These are phyloP conservation scores for Termitomyces sp. DNA, from an alignment of 768 basidiomycete species.

Conservation along the genomic window DNA sequence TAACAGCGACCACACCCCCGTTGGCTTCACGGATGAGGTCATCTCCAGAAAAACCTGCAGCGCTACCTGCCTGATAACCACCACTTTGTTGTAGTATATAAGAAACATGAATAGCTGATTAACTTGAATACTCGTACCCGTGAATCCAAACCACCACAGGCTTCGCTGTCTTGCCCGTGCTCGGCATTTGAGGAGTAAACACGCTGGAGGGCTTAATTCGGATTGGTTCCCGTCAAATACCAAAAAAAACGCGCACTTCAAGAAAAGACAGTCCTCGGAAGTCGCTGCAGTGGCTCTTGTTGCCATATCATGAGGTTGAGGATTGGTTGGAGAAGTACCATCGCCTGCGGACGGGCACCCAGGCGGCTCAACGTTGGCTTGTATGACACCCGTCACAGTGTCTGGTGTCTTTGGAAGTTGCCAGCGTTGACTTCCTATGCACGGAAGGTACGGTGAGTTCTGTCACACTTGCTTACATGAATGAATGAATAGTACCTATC, in stretches of 20 bases:
- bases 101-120: background rate
- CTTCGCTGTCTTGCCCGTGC: conserved; percentile 19
- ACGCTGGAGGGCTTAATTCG: conserved; percentile 21
- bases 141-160: conserved; percentile 45
- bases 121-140: conserved; percentile 23
- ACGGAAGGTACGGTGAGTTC: background rate
- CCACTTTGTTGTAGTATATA: conserved; percentile 15
- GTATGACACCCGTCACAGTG: conserved; percentile 22
- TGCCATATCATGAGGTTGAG: conserved; percentile 18
- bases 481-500: conserved; percentile 26
- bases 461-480: background rate
- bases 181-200: conserved; percentile 28
- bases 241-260: conserved; percentile 27
- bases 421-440: conserved; percentile 30
- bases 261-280: conserved; percentile 39
- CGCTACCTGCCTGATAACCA: conserved; percentile 29
- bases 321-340: conserved; percentile 28
- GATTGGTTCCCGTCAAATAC: background rate
- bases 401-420: conserved; percentile 28
- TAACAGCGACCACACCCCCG: conserved; percentile 31
- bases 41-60: conserved; percentile 25
- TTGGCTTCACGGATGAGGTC: conserved; percentile 33
- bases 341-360: conserved; percentile 25
- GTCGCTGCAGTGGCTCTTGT: conserved; percentile 2
- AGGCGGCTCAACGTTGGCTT: conserved; percentile 27